Conservation (phyloP, 257 asterid species). For the Lithospermum erythrorhizon region DNA sequence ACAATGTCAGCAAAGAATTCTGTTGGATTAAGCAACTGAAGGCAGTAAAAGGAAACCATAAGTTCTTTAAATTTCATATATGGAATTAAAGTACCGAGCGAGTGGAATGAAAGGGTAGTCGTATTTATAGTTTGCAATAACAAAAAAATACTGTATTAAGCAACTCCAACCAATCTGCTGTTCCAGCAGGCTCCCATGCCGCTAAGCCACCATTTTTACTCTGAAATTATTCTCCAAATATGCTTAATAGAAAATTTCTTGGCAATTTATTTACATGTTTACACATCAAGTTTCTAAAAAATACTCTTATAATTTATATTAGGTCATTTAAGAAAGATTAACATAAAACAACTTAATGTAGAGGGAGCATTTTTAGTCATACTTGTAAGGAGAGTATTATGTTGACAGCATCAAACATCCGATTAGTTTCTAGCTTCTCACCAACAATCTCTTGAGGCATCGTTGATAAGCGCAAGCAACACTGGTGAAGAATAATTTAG, state of each 20-base stretch:
- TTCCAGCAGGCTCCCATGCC: slow-evolving; percentile 51
- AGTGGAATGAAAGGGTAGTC: not conserved
- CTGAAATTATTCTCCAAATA: slow-evolving; percentile 14
- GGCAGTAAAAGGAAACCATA: too few relatives aligned
- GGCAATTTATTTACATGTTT: not conserved
- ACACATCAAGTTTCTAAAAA: not conserved
- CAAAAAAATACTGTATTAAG: not conserved
- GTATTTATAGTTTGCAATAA: not conserved
- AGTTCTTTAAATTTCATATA: too few relatives aligned
- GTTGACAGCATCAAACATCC: slow-evolving; percentile 38
- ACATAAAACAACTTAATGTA: not conserved
- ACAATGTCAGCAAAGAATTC: slow-evolving; percentile 38
- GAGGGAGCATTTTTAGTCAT: not conserved
- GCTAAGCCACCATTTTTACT: slow-evolving; percentile 41
- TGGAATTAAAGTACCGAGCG: not conserved
- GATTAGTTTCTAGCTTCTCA: slow-evolving; percentile 16
- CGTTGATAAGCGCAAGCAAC: slow-evolving; percentile 26
- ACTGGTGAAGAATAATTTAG: slow-evolving; percentile 12
- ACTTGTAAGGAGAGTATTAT: slow-evolving; percentile 45
- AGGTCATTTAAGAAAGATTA: not conserved
- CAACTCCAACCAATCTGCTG: slow-evolving; percentile 48
- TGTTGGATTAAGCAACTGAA: slow-evolving; percentile 41
- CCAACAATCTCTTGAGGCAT: slow-evolving; percentile 35
- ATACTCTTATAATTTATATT: not conserved
- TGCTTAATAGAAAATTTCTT: not conserved